Evolutionary conservation across 148 eudicot species (phyloP).

Genomic region (Rhododendron griersonianum): DNA sequence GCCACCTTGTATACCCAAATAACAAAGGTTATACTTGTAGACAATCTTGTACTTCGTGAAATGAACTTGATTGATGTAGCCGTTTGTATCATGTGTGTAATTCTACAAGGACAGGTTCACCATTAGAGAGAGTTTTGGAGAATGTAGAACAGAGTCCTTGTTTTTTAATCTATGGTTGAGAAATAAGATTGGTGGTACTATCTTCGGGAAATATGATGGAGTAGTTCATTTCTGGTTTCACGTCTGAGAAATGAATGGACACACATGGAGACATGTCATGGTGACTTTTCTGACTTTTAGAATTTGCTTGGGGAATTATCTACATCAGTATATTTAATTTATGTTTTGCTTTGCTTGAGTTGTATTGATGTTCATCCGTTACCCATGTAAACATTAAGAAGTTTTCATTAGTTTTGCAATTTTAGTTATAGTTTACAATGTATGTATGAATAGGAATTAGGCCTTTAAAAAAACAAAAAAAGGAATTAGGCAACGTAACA

Average conservation of each 20-base stretch:
- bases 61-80: neutral
- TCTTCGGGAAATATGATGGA: neutral
- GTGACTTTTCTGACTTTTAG: neutral
- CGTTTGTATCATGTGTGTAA: neutral
- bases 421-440: no score
- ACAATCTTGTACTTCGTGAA: neutral
- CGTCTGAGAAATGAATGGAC: neutral
- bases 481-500: no score
- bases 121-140: neutral
- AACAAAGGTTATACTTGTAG: neutral
- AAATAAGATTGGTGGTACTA: neutral
- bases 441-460: no score
- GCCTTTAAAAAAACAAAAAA: no score
- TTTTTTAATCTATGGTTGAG: neutral
- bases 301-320: neutral
- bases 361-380: no score
- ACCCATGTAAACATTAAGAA: no score
- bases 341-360: no score
- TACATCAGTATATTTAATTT: no score
- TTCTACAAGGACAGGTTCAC: neutral
- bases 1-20: neutral
- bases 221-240: neutral
- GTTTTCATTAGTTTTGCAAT: no score
- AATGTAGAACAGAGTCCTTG: neutral
- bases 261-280: neutral